Evolutionary conservation across 768 basidiomycete species (phyloP), one percentile per base, ranked within the genome.

Genomic region (Cantharellus anzutake): DNA sequence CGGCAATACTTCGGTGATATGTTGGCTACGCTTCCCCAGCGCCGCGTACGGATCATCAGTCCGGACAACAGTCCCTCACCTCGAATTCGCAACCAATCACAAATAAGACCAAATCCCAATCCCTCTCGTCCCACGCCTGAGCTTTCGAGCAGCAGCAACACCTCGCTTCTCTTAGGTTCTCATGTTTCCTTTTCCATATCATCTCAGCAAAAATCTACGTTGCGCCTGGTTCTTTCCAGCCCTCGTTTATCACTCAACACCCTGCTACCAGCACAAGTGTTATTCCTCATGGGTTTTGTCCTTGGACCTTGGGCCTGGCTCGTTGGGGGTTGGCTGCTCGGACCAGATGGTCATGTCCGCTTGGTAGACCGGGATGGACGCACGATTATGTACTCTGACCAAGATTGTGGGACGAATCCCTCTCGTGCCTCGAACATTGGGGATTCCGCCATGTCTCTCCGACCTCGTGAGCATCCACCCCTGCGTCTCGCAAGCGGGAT

Each of bases 271-370:
- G 56, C 56, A 11, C 38, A 57, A 57, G 37, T 11, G 16, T 41
- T 57, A 5, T 57, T 57, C 41, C 41, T 40, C 38, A 14, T 57
- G 35, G 56, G 56, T 11, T 57, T 57, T 35, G 37, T 42, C 38
- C 56, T 57, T 40, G 56, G 56, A 5, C 56, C 56, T 7, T 57
- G 56, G 56, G 14, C 38, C 14, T 57, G 56, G 56, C 7, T 57
- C 5, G 16, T 57, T 42, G 56, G 56, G 7, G 56, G 56, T 5
- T 57, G 40, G 34, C 35, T 57, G 5, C 35, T 57, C 16, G 41
- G 14, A 5, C 41, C 56, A 41, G 56, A 57, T 38, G 56, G 56
- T 11, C 56, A 40, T 14, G 14, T 57, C 41, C 56, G 5, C 35
- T 14, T 35, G 5, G 40, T 38, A 14, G 56, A 57, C 42, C 56